These are phyloP conservation scores for Trichosanthes truncata DNA, from an alignment of 306 rosid species.

Conservation along the genomic window DNA sequence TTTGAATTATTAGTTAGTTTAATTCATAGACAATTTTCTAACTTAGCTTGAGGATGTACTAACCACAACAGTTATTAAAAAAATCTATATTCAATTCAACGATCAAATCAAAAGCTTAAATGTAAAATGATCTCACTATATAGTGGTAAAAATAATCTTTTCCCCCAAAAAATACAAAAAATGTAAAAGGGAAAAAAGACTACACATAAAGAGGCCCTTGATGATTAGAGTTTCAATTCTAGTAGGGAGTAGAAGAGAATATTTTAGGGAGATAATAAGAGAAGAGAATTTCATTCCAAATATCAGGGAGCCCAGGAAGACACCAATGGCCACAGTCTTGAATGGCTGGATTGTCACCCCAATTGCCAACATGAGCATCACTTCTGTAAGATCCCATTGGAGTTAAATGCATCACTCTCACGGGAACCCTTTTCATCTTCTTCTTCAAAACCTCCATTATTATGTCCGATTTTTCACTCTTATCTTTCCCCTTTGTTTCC, in stretches of 20 bases:
- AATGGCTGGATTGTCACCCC: slow-evolving; percentile 49
- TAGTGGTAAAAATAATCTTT: too few species aligned
- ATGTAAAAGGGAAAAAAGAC: background rate
- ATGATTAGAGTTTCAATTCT: too few species aligned
- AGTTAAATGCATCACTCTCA: slow-evolving; percentile 49
- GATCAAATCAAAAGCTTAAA: too few species aligned
- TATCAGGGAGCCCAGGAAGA: slow-evolving; percentile 80
- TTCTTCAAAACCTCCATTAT: slow-evolving; percentile 41
- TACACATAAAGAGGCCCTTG: background rate
- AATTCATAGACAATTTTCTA: too few species aligned
- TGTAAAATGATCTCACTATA: too few species aligned
- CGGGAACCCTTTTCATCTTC: slow-evolving; percentile 29
- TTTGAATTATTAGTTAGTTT: too few species aligned
- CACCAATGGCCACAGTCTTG: slow-evolving; percentile 93
- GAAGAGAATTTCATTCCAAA: slow-evolving; percentile 72
- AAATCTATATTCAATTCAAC: too few species aligned
- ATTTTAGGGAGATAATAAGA: slow-evolving; percentile 23
- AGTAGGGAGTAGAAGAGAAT: background rate
- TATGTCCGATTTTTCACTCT: slow-evolving; percentile 46
- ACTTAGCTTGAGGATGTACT: too few species aligned
- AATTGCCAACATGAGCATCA: slow-evolving; percentile 75
- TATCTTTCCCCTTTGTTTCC: slow-evolving; percentile 39
- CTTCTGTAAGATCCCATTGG: slow-evolving; percentile 70
- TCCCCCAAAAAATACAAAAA: too few species aligned
- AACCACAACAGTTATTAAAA: too few species aligned